phyloP scores from a whole-genome alignment of 345 rosid genomes.

The Eucalyptus cloeziana region DNA sequence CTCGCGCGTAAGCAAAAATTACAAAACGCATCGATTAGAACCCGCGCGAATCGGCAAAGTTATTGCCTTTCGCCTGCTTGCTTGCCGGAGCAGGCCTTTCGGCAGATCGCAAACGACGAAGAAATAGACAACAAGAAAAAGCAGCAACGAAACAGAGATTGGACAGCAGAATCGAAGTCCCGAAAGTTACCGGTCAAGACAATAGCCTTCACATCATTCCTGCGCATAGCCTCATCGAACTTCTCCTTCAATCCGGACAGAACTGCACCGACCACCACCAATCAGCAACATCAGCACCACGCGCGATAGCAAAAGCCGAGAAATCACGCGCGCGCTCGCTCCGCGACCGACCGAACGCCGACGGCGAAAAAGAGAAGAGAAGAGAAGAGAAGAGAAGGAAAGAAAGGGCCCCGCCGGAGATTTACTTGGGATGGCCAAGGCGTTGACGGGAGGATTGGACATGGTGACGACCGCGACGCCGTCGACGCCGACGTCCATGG shows the following conservation, averaged over 20 bases:
- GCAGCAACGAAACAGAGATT: neutral
- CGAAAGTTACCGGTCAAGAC: conserved; percentile 55
- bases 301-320: neutral
- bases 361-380: neutral
- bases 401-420: neutral
- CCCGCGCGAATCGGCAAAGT: neutral
- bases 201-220: conserved; percentile 75
- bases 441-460: conserved; percentile 92
- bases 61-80: neutral
- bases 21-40: neutral
- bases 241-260: conserved; percentile 63
- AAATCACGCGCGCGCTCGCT: neutral
- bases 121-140: neutral
- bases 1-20: neutral
- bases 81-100: neutral
- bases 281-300: neutral
- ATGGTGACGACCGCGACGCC: conserved; percentile 87
- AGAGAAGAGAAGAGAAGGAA: neutral
- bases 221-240: conserved; percentile 53
- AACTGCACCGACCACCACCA: conserved; percentile 22
- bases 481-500: conserved; percentile 71
- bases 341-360: neutral
- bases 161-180: neutral
- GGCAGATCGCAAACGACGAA: neutral
- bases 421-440: conserved; percentile 63